Evolutionary conservation across 495 filamentous ascomycete genomes (phyloP), one percentile per base, ranked within the genome.

Genomic region (Talaromyces nanjingensis): DNA sequence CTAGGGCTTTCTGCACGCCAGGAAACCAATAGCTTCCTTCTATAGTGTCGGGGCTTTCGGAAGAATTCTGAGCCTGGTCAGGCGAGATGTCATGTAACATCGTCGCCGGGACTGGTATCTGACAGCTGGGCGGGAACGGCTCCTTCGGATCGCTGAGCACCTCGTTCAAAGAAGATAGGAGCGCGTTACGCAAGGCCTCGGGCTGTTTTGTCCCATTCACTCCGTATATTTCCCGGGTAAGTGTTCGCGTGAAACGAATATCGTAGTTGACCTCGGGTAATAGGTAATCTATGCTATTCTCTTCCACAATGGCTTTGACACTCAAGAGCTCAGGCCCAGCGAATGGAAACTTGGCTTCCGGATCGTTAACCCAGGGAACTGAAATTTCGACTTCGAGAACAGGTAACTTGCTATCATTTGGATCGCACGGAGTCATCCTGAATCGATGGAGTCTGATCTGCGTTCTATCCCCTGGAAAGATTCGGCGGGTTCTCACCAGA

Each of bases 261-360:
- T 80, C 78, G 31, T 73, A 59, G 2, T 72, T 65, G 39, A 68
- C 73, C 64, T 80, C 78, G 3, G 78, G 78, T 12, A 80, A 69
- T 11, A 80, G 68, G 62, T 77, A 79, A 56, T 80, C 77, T 12
- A 79, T 69, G 39, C 67, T 72, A 54, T 63, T 77, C 25, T 74
- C 68, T 16, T 60, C 29, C 12, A 72, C 39, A 24, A 80, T 65
- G 0, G 71, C 67, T 45, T 74, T 76, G n/a, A 72, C 65, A 18
- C 66, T 73, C 58, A 65, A 24, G 78, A 45, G 3, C 62, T 62
- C 54, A 11, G 72, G 65, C 31, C 66, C 62, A 5, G 63, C 31
- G 6, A 31, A 59, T 12, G 33, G 29, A n/a, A 16, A 29, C 24
- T 18, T 49, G 20, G 33, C 20, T n/a, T 62, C 27, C 14, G 24